Evolutionary conservation across 257 asterid species (phyloP).

Genomic region (Forsythia viridissima): DNA sequence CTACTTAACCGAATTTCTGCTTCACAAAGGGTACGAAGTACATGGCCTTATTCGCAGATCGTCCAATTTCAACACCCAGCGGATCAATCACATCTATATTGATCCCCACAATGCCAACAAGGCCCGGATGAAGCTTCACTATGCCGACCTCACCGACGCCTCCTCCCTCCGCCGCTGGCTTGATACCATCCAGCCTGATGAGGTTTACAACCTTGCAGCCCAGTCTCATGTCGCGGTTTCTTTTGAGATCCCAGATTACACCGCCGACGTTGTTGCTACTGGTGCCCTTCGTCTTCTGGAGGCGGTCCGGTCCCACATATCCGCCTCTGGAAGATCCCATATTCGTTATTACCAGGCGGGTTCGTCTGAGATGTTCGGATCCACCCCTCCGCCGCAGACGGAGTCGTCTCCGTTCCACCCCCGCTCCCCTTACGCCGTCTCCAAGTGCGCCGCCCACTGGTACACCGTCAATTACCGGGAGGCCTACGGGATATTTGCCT

Average conservation of each 20-base stretch:
- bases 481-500: constrained; percentile 84
- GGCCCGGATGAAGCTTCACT: constrained; percentile 95
- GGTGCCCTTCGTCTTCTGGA: constrained; percentile 96
- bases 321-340: constrained; percentile 76
- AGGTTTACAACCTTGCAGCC: constrained; percentile 97
- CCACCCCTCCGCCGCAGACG: constrained; percentile 93
- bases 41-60: constrained; percentile 97
- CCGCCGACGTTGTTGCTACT: constrained; percentile 97
- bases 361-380: constrained; percentile 97
- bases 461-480: constrained; percentile 97
- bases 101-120: constrained; percentile 91
- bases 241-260: constrained; percentile 97
- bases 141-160: constrained; percentile 95
- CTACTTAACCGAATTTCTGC: constrained; percentile 86
- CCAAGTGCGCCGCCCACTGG: constrained; percentile 99
- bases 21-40: constrained; percentile 76
- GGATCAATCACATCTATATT: constrained; percentile 93
- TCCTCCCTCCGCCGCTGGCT: constrained; percentile 99
- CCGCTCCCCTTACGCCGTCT: constrained; percentile 93
- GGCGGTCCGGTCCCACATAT: constrained; percentile 86
- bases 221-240: constrained; percentile 99
- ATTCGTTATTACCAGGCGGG: constrained; percentile 92
- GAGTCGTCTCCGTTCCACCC: constrained; percentile 88
- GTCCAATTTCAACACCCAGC: constrained; percentile 95
- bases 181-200: constrained; percentile 84